Base-by-base conservation (phyloP, 352 stramenopile species). In the Pythium chondricola region DNA sequence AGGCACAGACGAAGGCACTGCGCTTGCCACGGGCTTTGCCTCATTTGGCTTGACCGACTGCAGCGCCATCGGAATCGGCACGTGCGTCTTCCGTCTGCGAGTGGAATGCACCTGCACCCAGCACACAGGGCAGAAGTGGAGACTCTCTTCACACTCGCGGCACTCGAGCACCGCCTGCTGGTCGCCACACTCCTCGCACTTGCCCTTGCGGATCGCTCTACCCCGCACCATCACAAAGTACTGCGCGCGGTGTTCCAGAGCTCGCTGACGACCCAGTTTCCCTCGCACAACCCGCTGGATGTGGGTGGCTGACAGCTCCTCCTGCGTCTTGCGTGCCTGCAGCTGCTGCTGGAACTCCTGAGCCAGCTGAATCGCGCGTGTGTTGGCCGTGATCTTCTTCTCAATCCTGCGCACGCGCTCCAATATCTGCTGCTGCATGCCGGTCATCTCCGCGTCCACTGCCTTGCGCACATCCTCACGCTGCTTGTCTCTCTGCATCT, bases 71-170 rank as follows among this genome's bases (percentile, higher is more conserved):
- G 80, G 80, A 16, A 88, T 77, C 27, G 80, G 62, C 2, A 77
- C 63, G 21, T 90, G 79, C 32, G 52, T 38, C 53, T 83, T 83
- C 2, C 76, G 63, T 7, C 69, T 60, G 6, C 73, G 46, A 2
- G 76, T 88, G 18, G 68, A 65, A 43, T 88, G 79, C 11, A 85
- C 74, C 38, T 84, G 71, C 1, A 90, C 79, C 79, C 80, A 91
- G 43, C 76, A 91, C 5, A 65, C 33, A 2, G 76, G 76, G 48
- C 76, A 91, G 16, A 91, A 85, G n/a, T 83, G 76, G 11, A 69
- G 16, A 36, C 67, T 79, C 43, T 86, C 74, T 38, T 86, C 65
- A 37, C 80, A 91, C 47, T 87, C 60, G 8, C 66, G 41, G 39
- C 76, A 91, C 50, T 79, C 61, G 3, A 91, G 59, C 40, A 88